Percentiles rank a stretch among this genome's conserved stretches.
phyloP scores from a whole-genome alignment of 371 early-diverging fungal genomes.

The Thermomucor indicae-seudaticae region DNA sequence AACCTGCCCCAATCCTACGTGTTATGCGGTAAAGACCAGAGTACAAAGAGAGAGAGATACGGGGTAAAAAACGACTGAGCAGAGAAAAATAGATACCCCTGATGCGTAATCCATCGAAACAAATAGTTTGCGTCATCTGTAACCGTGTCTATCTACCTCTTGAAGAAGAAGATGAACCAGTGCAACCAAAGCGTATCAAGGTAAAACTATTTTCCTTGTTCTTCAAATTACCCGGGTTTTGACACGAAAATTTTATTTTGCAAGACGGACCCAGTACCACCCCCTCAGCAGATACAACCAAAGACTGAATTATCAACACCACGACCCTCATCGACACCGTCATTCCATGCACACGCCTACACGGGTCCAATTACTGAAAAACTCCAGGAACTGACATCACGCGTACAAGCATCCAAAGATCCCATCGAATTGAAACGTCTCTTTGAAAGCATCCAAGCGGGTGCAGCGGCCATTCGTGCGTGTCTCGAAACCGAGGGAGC shows the following conservation, averaged over 20 bases:
- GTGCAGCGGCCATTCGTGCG: slow-evolving; percentile 26
- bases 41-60: background rate
- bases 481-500: slow-evolving; percentile 16
- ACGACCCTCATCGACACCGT: background rate
- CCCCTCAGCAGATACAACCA: background rate
- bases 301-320: background rate
- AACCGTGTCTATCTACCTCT: slow-evolving; percentile 36
- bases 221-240: too few species aligned
- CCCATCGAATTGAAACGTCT: slow-evolving; percentile 14
- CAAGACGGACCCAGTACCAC: background rate
- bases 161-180: slow-evolving; percentile 8
- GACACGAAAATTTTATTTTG: too few species aligned
- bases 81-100: slow-evolving; percentile 48
- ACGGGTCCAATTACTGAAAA: background rate
- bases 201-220: background rate
- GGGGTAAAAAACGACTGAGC: background rate
- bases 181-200: background rate
- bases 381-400: slow-evolving; percentile 7
- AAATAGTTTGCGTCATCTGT: slow-evolving; percentile 66
- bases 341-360: background rate
- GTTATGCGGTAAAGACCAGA: slow-evolving; percentile 51
- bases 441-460: slow-evolving; percentile 28
- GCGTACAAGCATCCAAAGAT: slow-evolving; percentile 13
- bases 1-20: slow-evolving; percentile 51
- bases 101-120: slow-evolving; percentile 54